Base-by-base conservation (phyloP, 331 rosid species). In the Acacia pycnantha region DNA sequence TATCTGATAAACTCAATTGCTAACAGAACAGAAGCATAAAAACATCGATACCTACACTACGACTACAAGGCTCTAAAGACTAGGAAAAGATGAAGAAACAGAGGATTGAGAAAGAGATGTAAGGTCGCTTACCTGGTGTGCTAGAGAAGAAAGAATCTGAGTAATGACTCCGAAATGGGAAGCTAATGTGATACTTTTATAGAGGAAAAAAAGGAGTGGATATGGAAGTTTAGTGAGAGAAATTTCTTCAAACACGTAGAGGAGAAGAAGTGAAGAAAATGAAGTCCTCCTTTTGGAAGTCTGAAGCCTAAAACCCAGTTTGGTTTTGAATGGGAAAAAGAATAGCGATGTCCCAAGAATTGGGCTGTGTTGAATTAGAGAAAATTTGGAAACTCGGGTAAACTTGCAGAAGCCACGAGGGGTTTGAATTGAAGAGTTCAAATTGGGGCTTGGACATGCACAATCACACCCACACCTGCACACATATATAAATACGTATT, bases 401-500 rank as follows among this genome's bases (percentile, higher is more conserved):
- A 81, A 71, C 88, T 81, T 43, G 54, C 18, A 76, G 82, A 81
- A 59, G 31, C 78, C 87, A 84, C 87, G 82, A 85, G 82, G 77
- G 48, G 19, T 73, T 88, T 86, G 85, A 84, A 87, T 62, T 86
- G 77, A 82, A 71, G 82, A 27, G 74, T 75, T 47, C 69, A 81
- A 84, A 77, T 18, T 6, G 73, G 48, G 58, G 18, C 54, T 24
- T 14, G 40, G 31, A 4, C 75, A 46, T 72, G 59, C 61, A 44
- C 46, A 43, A 43, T 41, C 11, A 70, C 56, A 37, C 73, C 5
- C 15, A 1, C 19, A 19, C 6, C 18, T 3, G 1, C 19, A 33
- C 40, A 56, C 1, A n/a, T 2, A 56, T 8, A 3, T 66, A 56
- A 8, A 56, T n/a, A 56, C 29, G 31, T 3, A 1, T 56, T 1